phyloP scores from a whole-genome alignment of 1,284 basidiomycete species.

The Cerrena zonata region DNA sequence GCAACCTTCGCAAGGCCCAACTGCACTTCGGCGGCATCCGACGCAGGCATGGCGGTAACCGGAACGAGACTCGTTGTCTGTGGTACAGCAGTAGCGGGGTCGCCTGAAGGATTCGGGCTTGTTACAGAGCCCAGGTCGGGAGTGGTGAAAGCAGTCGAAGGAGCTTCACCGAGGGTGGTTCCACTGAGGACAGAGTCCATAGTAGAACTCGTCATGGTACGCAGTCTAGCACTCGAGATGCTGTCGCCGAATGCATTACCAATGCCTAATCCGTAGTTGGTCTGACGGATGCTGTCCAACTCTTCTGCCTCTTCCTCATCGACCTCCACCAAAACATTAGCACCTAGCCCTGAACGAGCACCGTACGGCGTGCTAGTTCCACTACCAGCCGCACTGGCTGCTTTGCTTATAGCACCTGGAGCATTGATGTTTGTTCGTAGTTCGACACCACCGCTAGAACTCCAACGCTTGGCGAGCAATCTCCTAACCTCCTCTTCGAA shows the following conservation, averaged over 20 bases:
- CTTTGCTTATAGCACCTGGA: conserved; percentile 23
- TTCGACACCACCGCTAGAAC: conserved; percentile 48
- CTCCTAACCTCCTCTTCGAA: conserved; percentile 75
- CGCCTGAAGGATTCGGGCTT: conserved; percentile 25
- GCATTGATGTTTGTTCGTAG: conserved; percentile 54
- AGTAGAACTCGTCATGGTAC: conserved; percentile 48
- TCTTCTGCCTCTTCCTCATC: conserved; percentile 67
- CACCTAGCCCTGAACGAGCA: conserved; percentile 49
- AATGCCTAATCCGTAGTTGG: conserved; percentile 17
- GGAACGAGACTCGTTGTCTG: conserved; percentile 55
- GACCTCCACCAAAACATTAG: conserved; percentile 62
- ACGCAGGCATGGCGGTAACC: conserved; percentile 62
- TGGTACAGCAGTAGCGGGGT: conserved; percentile 19
- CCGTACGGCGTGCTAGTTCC: conserved; percentile 59
- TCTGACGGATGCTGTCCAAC: conserved; percentile 34
- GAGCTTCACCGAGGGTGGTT: conserved; percentile 24
- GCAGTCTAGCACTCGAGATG: conserved; percentile 28
- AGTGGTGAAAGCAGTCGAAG: conserved; percentile 59
- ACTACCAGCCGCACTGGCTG: conserved; percentile 38
- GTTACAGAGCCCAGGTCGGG: conserved; percentile 45
- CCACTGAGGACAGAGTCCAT: conserved; percentile 37
- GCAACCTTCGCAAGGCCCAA: conserved; percentile 74
- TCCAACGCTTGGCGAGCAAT: conserved; percentile 66
- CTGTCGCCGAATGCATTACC: conserved; percentile 32
- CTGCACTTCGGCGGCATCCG: conserved; percentile 65